A percentile compares a stretch with the other conserved stretches of the same genome.
These are phyloP conservation scores for Carnegiea gigantea DNA, from an alignment of 179 eudicot species.

Conservation along the genomic window DNA sequence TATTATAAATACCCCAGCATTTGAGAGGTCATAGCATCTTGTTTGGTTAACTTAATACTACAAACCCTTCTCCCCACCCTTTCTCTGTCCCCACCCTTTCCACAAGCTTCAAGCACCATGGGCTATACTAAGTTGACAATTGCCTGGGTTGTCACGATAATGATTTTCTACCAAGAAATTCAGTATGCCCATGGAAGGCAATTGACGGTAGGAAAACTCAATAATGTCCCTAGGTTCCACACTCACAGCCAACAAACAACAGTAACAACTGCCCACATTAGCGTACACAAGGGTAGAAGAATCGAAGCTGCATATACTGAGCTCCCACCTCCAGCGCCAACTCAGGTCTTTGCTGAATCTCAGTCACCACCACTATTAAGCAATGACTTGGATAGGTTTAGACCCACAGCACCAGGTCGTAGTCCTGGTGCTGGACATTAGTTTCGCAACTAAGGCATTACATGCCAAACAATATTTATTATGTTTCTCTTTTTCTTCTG, in stretches of 20 bases:
- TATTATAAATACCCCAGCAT: conserved; percentile 41
- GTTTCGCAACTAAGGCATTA: conserved; percentile 33
- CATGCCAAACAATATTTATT: background rate
- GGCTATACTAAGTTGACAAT: conserved; percentile 32
- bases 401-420: conserved; percentile 60
- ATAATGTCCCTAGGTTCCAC: conserved; percentile 23
- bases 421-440: conserved; percentile 69
- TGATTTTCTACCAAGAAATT: conserved; percentile 25
- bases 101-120: conserved; percentile 26
- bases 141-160: conserved; percentile 30
- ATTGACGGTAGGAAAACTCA: conserved; percentile 26
- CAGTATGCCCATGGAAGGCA: conserved; percentile 38
- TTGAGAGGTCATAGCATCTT: conserved; percentile 24
- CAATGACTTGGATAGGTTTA: conserved; percentile 45
- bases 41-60: conserved; percentile 15
- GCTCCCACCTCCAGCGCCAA: conserved; percentile 22
- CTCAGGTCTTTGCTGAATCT: conserved; percentile 21
- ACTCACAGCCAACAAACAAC: conserved; percentile 19
- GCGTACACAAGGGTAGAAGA: conserved; percentile 16
- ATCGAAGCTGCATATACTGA: conserved; percentile 15
- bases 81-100: conserved; percentile 9
- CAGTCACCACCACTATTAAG: conserved; percentile 33
- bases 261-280: conserved; percentile 11
- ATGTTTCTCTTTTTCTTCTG: background rate
- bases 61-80: conserved; percentile 15